Evolutionary conservation across 2,329 filamentous ascomycete genomes (phyloP).

Genomic region (Hysterium pulicare): DNA sequence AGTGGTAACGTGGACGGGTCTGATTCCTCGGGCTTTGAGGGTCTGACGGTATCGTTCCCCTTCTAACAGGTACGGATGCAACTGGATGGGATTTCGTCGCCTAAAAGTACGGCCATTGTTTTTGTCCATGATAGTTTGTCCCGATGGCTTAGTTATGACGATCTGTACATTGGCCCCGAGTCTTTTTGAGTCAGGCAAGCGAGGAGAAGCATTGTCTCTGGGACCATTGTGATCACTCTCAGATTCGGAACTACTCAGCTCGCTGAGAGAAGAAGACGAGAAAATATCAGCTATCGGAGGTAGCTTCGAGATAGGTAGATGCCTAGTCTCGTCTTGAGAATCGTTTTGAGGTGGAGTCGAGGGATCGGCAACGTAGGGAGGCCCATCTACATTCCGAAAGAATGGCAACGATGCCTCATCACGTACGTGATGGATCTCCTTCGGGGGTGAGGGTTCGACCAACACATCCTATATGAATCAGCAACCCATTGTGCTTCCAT

Average conservation of each 20-base stretch:
- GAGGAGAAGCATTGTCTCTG: not conserved
- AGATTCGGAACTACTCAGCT: not conserved
- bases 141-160: conserved; percentile 18
- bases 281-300: not conserved
- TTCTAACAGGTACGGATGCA: conserved; percentile 48
- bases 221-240: not conserved
- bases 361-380: too few relatives aligned
- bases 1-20: conserved; percentile 37
- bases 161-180: conserved; percentile 20
- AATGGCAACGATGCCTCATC: too few relatives aligned
- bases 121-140: conserved; percentile 11
- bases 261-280: not conserved
- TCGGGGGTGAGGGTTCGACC: not conserved
- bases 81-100: conserved; percentile 46
- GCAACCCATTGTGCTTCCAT: too few relatives aligned
- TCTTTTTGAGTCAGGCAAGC: not conserved
- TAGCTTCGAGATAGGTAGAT: too few relatives aligned
- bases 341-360: not conserved
- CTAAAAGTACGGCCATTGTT: conserved; percentile 35
- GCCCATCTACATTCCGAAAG: conserved; percentile 15
- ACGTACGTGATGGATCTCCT: not conserved
- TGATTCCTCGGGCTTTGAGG: conserved; percentile 42
- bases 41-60: conserved; percentile 42
- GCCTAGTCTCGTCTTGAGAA: too few relatives aligned
- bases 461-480: conserved; percentile 9